These are phyloP conservation scores for Eucalyptus victrix DNA, from an alignment of 345 rosid genomes.

Conservation along the genomic window DNA sequence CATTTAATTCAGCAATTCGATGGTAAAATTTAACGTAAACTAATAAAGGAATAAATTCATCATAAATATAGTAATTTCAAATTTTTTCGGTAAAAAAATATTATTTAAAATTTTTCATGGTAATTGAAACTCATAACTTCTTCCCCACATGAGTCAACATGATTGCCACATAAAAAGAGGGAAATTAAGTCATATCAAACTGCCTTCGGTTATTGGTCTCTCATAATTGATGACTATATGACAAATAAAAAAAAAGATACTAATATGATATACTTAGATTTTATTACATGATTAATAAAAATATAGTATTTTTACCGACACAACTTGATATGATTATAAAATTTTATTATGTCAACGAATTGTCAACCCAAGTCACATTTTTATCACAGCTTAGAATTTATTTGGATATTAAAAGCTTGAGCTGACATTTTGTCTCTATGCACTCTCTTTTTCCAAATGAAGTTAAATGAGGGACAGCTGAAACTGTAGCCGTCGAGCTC, in stretches of 20 bases:
- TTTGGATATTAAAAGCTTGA: not conserved
- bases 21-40: not conserved
- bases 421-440: not conserved
- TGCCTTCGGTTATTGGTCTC: not conserved
- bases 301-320: not conserved
- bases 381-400: not conserved
- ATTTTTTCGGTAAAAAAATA: no score
- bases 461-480: not conserved
- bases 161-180: not conserved
- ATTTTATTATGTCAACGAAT: not conserved
- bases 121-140: not conserved
- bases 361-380: not conserved
- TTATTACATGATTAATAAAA: no score
- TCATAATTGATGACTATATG: not conserved
- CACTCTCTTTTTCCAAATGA: not conserved
- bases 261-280: not conserved
- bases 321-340: not conserved
- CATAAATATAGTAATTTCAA: no score
- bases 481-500: not conserved
- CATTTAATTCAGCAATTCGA: rapidly evolving
- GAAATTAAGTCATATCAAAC: no score
- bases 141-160: rapidly evolving
- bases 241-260: not conserved
- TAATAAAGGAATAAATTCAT: no score
- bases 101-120: rapidly evolving